These are phyloP conservation scores for Scleromitrula shiraiana DNA, from an alignment of 2,329 filamentous ascomycete genomes.

Conservation along the genomic window DNA sequence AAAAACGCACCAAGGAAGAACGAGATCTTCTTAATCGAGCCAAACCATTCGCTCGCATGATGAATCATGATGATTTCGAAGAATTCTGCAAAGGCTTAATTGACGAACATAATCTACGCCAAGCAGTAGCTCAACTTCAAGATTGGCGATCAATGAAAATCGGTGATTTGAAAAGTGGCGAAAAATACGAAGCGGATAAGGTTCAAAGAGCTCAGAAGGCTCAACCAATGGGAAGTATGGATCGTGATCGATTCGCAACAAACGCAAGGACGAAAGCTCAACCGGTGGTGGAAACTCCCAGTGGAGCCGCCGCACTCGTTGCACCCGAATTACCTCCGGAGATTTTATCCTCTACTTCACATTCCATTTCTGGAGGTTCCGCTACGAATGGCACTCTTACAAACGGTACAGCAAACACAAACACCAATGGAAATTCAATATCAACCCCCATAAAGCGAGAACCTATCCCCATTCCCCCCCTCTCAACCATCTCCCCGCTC, in stretches of 20 bases:
- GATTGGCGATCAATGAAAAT: constrained; percentile 87
- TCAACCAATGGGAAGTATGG: constrained; percentile 71
- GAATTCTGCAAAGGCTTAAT: constrained; percentile 76
- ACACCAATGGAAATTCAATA: too few relatives aligned
- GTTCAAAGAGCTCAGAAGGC: constrained; percentile 61
- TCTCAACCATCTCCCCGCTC: constrained; percentile 36
- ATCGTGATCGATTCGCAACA: constrained; percentile 68
- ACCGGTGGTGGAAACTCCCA: constrained; percentile 58
- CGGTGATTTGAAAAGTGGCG: constrained; percentile 73
- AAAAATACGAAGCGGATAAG: constrained; percentile 92
- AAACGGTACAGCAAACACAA: too few relatives aligned
- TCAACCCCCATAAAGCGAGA: constrained; percentile 32
- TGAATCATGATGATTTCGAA: constrained; percentile 89
- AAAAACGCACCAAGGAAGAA: constrained; percentile 94
- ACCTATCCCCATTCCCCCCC: constrained; percentile 44
- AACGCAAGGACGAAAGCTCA: constrained; percentile 59
- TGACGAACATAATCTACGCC: constrained; percentile 83
- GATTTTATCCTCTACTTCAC: constrained; percentile 4
- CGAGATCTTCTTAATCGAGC: constrained; percentile 84
- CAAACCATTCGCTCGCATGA: constrained; percentile 93
- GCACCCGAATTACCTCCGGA: constrained; percentile 61
- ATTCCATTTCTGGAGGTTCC: too few relatives aligned
- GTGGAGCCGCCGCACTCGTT: constrained; percentile 68
- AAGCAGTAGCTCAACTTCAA: constrained; percentile 83
- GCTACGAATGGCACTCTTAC: constrained; percentile 39